Base-by-base conservation (phyloP, 2,329 filamentous ascomycete species). In the Penicillium sp. region DNA sequence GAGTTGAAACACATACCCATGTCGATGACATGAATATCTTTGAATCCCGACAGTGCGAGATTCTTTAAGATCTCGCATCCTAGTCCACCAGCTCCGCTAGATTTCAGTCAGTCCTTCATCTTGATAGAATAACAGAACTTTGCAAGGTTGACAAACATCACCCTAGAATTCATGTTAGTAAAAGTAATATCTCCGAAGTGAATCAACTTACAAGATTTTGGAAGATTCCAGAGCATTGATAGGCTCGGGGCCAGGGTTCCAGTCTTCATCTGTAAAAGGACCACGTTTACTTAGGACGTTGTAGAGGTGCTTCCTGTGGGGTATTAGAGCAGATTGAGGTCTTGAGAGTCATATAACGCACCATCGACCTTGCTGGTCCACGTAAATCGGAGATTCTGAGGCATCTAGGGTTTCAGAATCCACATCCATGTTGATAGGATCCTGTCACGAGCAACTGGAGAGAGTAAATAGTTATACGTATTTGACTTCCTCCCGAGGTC, bases 31-130 rank as follows among this genome's bases (percentile, higher is more conserved):
- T 99, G 92, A 66, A 99, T 97, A 70, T 96, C 86, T 75, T 90
- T 96, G 80, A 99, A 99, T 29, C 93, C 92, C 2, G 93, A 97
- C 52, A 99, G 83, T 42, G 94, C 94, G 35, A 99, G 83, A 70
- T 99, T 91, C 80, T 99, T 99, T 52, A 99, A 81, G 44, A 99
- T 96, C 74, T 99, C 94, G 69, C 94, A 99, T 64, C 94, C 94
- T 59, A 99, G 78, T 12, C 94, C 94, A 61, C 94, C 94, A 58
- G 94, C 94, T 57, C 94, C 94, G 66, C 93, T 97, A 52, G 15
- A 69, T 39, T n/a, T 1, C 19, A 45, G 29, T 52, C 15, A 54
- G 31, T 33, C 9, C 5, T 39, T 29, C 19, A 48, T 39, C 27
- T n/a, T 21, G 17, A 38, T 35, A 41, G 27, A 44, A 29, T 17